These are phyloP conservation scores for Elaeis guineensis DNA, from an alignment of 176 grass and related monocot genomes.

Conservation along the genomic window DNA sequence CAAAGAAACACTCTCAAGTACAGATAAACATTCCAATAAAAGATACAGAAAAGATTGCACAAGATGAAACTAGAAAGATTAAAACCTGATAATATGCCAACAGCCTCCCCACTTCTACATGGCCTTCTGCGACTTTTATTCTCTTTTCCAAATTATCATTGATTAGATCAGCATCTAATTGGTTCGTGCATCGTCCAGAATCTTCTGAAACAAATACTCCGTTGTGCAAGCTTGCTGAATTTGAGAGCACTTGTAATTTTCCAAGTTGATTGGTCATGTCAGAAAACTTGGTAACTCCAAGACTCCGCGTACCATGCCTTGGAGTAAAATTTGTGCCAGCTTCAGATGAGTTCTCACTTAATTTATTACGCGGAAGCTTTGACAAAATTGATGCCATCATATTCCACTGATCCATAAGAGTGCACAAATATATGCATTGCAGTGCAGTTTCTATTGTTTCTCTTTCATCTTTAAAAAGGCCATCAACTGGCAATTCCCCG, in stretches of 20 bases:
- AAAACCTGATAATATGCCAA: constrained; percentile 95
- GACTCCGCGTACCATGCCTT: constrained; percentile 39
- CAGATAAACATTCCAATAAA: not conserved
- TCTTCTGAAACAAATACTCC: constrained; percentile 10
- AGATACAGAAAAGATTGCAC: not conserved
- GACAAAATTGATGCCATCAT: constrained; percentile 82
- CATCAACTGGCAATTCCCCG: constrained; percentile 64
- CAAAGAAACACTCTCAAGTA: no score
- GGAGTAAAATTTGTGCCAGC: constrained; percentile 29
- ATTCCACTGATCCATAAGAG: constrained; percentile 83
- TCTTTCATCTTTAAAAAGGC: constrained; percentile 59
- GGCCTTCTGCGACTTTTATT: constrained; percentile 82
- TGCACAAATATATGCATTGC: constrained; percentile 71
- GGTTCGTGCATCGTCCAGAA: constrained; percentile 18
- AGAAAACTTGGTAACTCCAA: constrained; percentile 34
- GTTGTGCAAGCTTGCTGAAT: no score
- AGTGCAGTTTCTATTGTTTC: constrained; percentile 72
- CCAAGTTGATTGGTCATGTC: constrained; percentile 29
- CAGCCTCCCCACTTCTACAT: constrained; percentile 87
- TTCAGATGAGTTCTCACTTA: constrained; percentile 44
- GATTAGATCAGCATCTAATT: constrained; percentile 26
- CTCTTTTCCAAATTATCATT: constrained; percentile 57
- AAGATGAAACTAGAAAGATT: constrained; percentile 15
- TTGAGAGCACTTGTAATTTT: constrained; percentile 33
- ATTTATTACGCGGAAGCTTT: constrained; percentile 49